A percentile compares a stretch with the other conserved stretches of the same genome.
Evolutionary conservation across 306 rosid species (phyloP).

Genomic region (Hylodesmum podocarpum): DNA sequence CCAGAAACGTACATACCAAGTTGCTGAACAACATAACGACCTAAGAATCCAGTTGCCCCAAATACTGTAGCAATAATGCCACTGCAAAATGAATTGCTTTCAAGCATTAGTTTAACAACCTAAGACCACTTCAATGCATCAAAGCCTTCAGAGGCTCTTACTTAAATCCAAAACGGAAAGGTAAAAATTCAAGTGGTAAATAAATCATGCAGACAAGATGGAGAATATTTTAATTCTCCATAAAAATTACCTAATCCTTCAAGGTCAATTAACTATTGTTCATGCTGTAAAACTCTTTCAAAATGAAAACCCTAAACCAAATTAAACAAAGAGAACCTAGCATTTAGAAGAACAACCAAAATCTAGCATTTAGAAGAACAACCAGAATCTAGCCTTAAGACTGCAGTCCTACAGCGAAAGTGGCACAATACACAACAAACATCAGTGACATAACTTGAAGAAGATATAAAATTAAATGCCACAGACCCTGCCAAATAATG

Average conservation of each 20-base stretch:
- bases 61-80: slow-evolving; percentile 93
- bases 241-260: neutral
- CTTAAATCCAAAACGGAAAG: neutral
- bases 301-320: neutral
- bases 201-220: slow-evolving; percentile 7
- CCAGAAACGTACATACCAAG: slow-evolving; percentile 67
- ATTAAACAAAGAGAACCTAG: slow-evolving; percentile 11
- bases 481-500: neutral
- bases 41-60: slow-evolving; percentile 98
- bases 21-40: slow-evolving; percentile 97
- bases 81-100: slow-evolving; percentile 52
- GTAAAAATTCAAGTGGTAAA: neutral
- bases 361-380: neutral
- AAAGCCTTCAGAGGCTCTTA: slow-evolving; percentile 21
- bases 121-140: slow-evolving; percentile 25
- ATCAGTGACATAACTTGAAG: slow-evolving; percentile 1
- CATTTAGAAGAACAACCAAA: neutral
- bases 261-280: slow-evolving; percentile 10
- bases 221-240: slow-evolving; percentile 1
- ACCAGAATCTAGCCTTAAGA: neutral
- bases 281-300: neutral
- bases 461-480: neutral
- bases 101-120: slow-evolving; percentile 27
- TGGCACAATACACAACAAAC: neutral
- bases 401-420: slow-evolving; percentile 1